phyloP scores from a whole-genome alignment of 23 red algal species.

The Cyanidiococcus yangmingshanensis region DNA sequence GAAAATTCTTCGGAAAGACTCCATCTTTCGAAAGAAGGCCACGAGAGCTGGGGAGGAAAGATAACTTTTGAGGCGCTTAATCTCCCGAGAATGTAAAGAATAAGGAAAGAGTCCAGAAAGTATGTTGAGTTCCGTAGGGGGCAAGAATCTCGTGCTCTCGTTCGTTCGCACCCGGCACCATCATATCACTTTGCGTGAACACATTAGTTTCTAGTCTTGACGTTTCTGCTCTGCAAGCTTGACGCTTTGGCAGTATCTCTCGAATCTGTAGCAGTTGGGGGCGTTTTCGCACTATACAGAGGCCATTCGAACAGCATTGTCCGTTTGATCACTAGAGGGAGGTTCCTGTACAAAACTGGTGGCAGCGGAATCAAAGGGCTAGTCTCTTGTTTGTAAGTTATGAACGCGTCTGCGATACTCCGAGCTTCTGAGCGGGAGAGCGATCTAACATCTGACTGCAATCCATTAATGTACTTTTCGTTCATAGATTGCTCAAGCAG shows the following conservation, averaged over 20 bases:
- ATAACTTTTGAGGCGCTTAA: not conserved
- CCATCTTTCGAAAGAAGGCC: no score
- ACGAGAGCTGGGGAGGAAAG: not conserved
- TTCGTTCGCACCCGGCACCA: no score
- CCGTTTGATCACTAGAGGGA: conserved; percentile 31
- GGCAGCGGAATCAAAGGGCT: conserved; percentile 75
- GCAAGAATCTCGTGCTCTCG: no score
- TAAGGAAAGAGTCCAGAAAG: not conserved
- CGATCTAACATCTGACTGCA: not conserved
- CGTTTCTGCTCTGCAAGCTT: no score
- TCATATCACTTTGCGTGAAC: no score
- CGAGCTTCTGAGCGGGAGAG: not conserved
- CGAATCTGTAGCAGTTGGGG: no score
- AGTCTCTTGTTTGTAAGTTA: conserved; percentile 54
- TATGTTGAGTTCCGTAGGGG: no score
- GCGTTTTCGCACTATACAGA: conserved; percentile 19
- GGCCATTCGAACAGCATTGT: conserved; percentile 43
- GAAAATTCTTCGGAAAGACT: no score
- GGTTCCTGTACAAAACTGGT: conserved; percentile 38
- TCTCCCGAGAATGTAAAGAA: not conserved
- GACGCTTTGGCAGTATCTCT: no score
- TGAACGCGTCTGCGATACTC: conserved; percentile 10
- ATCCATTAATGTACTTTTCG: conserved; percentile 28
- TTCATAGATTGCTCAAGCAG: conserved; percentile 60
- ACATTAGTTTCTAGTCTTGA: no score